phyloP scores from a whole-genome alignment of 1,284 basidiomycete genomes.

The Ustilago loliicola region DNA sequence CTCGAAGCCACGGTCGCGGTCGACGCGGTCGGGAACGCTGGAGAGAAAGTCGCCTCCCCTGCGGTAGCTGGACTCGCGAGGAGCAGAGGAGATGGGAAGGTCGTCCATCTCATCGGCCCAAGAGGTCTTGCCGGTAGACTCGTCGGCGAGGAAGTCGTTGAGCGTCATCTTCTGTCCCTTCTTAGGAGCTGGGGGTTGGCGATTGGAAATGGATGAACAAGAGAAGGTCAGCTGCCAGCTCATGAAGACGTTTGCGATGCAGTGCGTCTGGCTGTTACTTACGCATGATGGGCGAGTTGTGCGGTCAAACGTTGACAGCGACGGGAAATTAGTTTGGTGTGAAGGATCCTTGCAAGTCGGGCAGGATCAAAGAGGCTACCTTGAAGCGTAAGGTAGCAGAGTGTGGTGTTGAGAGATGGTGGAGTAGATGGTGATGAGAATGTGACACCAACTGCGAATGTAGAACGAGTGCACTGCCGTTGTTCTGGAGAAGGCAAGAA shows the following conservation, averaged over 20 bases:
- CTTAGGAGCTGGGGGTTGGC: slow-evolving; percentile 58
- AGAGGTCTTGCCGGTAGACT: slow-evolving; percentile 65
- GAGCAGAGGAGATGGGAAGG: slow-evolving; percentile 62
- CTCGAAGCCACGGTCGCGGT: slow-evolving; percentile 59
- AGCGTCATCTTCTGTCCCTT: slow-evolving; percentile 65
- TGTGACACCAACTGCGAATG: slow-evolving; percentile 15
- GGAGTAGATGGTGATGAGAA: slow-evolving; percentile 25
- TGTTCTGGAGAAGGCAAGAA: slow-evolving; percentile 6
- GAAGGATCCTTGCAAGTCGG: slow-evolving; percentile 17
- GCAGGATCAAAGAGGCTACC: slow-evolving; percentile 17
- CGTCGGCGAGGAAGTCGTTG: slow-evolving; percentile 67
- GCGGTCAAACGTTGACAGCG: slow-evolving; percentile 16
- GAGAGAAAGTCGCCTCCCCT: slow-evolving; percentile 58
- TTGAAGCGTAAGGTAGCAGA: slow-evolving; percentile 17
- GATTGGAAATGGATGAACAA: not conserved
- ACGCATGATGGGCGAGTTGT: slow-evolving; percentile 42
- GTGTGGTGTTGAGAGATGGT: slow-evolving; percentile 20
- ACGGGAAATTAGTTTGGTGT: not conserved
- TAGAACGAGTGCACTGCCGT: not conserved
- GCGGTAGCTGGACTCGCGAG: slow-evolving; percentile 48
- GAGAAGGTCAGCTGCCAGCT: not conserved
- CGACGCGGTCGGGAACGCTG: slow-evolving; percentile 58
- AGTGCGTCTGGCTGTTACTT: slow-evolving; percentile 8
- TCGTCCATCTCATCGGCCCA: slow-evolving; percentile 70
- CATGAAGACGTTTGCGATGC: not conserved